phyloP scores from a whole-genome alignment of 164 flowering plant species.

The Malania oleifera region DNA sequence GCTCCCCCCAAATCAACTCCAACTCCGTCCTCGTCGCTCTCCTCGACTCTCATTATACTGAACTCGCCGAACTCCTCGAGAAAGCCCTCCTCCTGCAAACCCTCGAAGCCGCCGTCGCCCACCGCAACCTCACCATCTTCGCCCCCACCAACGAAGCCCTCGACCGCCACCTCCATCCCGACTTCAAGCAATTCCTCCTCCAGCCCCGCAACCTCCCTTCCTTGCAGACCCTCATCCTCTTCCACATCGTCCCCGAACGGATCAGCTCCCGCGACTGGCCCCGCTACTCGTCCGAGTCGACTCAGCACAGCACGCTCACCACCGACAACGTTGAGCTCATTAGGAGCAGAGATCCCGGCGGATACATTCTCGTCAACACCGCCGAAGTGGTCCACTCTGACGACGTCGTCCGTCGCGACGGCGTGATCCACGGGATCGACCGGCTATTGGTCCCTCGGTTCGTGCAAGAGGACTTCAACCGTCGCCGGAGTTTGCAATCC shows the following conservation, averaged over 20 bases:
- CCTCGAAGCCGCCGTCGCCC: conserved; percentile 41
- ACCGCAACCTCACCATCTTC: conserved; percentile 49
- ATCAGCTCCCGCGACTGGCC: conserved; percentile 25
- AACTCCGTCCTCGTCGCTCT: conserved; percentile 34
- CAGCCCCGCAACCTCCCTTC: conserved; percentile 47
- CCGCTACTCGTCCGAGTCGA: not conserved
- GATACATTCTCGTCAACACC: conserved; percentile 2
- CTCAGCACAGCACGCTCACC: conserved; percentile 1
- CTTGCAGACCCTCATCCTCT: conserved; percentile 42
- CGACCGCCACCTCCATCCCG: conserved; percentile 51
- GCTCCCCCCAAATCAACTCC: conserved; percentile 25
- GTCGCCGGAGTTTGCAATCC: conserved; percentile 31
- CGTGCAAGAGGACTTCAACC: conserved; percentile 43
- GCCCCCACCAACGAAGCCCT: conserved; percentile 52
- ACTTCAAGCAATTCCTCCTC: conserved; percentile 52
- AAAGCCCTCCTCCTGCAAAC: conserved; percentile 47
- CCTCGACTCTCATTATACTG: conserved; percentile 34
- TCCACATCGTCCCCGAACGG: conserved; percentile 38
- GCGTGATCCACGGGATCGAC: conserved; percentile 54
- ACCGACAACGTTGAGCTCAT: conserved; percentile 6
- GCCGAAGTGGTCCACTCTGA: conserved; percentile 19
- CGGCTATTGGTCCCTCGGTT: conserved; percentile 40
- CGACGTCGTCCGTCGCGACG: conserved; percentile 37
- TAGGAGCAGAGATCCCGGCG: not conserved
- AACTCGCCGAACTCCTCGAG: conserved; percentile 34